Conservation (phyloP, 306 rosid species). For the Corylus americana region DNA sequence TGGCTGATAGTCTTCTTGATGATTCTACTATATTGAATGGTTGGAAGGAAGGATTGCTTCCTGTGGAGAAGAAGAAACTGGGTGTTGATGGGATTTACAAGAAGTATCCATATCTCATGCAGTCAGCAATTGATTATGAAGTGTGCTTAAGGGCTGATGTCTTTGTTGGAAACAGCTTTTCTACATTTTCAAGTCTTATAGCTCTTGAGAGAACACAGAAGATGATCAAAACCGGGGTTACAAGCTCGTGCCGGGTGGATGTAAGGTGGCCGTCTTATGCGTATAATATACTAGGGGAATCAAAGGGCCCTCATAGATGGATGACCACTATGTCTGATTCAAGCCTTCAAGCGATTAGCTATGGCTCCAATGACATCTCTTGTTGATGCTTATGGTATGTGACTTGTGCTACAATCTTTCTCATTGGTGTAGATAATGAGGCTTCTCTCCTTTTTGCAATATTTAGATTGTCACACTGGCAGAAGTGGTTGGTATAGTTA, state of each 20-base stretch:
- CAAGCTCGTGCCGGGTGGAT: slow-evolving; percentile 45
- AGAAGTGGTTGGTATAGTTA: slow-evolving; percentile 9
- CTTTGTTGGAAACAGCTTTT: slow-evolving; percentile 91
- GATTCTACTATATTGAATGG: slow-evolving; percentile 60
- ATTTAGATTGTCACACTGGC: background rate
- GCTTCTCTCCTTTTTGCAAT: background rate
- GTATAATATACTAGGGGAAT: slow-evolving; percentile 61
- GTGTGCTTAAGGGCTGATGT: slow-evolving; percentile 77
- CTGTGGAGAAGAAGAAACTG: slow-evolving; percentile 76
- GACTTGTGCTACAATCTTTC: slow-evolving; percentile 14
- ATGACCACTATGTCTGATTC: slow-evolving; percentile 68
- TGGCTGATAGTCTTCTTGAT: slow-evolving; percentile 77
- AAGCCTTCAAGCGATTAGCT: slow-evolving; percentile 72
- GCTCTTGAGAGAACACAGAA: slow-evolving; percentile 87
- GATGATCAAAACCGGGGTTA: slow-evolving; percentile 45
- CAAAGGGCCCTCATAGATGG: slow-evolving; percentile 74
- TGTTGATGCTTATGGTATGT: slow-evolving; percentile 36
- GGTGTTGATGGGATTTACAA: slow-evolving; percentile 58
- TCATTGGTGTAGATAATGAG: background rate
- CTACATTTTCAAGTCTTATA: slow-evolving; percentile 86
- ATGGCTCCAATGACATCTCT: slow-evolving; percentile 65
- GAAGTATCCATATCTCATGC: slow-evolving; percentile 81
- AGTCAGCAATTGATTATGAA: slow-evolving; percentile 89
- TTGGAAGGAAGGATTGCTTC: slow-evolving; percentile 72
- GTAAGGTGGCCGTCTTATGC: slow-evolving; percentile 85